A percentile compares a stretch with the other conserved stretches of the same genome.
phyloP scores from a whole-genome alignment of 805 yeast genomes.

The Ogataea glucozyma region DNA sequence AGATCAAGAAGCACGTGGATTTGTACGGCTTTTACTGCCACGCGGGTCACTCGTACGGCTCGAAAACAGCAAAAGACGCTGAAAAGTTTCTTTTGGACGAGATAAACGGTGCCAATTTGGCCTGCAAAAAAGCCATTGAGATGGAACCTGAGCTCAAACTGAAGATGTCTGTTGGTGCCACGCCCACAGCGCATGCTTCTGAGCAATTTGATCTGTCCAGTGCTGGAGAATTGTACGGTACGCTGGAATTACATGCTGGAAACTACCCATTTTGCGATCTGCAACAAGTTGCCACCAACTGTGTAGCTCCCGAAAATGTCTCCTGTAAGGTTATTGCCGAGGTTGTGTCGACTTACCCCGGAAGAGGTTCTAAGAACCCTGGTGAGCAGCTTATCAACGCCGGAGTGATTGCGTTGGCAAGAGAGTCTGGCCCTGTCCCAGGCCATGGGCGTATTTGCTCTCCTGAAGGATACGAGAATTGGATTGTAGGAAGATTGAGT shows the following conservation, averaged over 20 bases:
- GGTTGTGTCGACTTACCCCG: conserved; percentile 59
- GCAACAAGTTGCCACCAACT: conserved; percentile 74
- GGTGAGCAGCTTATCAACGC: conserved; percentile 70
- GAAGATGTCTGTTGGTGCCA: conserved; percentile 73
- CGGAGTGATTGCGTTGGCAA: conserved; percentile 68
- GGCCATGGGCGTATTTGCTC: conserved; percentile 53
- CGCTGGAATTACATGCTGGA: conserved; percentile 78
- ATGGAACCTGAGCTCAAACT: conserved; percentile 42
- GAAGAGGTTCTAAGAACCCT: conserved; percentile 48
- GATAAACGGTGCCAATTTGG: conserved; percentile 54
- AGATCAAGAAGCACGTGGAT: conserved; percentile 37
- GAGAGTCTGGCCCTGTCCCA: conserved; percentile 60
- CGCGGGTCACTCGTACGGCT: conserved; percentile 72
- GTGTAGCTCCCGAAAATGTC: conserved; percentile 46
- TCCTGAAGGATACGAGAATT: conserved; percentile 47
- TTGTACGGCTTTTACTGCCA: conserved; percentile 75
- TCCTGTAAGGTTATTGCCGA: conserved; percentile 58
- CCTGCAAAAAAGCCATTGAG: conserved; percentile 42
- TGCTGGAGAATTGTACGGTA: conserved; percentile 35
- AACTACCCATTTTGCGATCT: conserved; percentile 72
- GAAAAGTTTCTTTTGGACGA: conserved; percentile 53
- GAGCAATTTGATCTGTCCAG: conserved; percentile 25
- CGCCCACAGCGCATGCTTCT: conserved; percentile 74
- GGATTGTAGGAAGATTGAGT: conserved; percentile 68
- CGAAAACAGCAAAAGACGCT: conserved; percentile 48